Evolutionary conservation across 345 rosid genomes (phyloP).

Genomic region (Hypericum perforatum): DNA sequence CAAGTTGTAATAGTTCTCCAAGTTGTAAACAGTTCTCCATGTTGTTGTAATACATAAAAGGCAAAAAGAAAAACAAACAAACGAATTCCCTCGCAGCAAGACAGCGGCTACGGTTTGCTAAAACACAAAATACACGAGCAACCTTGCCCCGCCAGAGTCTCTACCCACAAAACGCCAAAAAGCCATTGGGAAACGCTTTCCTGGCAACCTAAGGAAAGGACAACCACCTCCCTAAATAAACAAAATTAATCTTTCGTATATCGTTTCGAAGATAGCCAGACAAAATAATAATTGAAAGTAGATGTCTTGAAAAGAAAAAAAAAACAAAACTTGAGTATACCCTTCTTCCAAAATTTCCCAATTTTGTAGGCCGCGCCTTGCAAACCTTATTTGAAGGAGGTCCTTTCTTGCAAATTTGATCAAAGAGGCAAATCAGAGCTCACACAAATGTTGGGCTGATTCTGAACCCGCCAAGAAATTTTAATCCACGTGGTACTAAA

Average conservation of each 20-base stretch:
- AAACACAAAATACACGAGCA: constrained; percentile 10
- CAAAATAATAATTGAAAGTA: too few relatives aligned
- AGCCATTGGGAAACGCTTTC: constrained; percentile 46
- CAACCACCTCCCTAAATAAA: constrained; percentile 9
- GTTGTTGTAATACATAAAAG: too few relatives aligned
- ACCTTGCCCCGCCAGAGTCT: constrained; percentile 14
- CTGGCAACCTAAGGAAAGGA: constrained; percentile 44
- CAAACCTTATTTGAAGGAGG: constrained; percentile 11
- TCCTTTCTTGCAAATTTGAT: constrained; percentile 18
- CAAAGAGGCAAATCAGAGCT: too few relatives aligned
- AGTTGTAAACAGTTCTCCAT: too few relatives aligned
- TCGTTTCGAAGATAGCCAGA: too few relatives aligned
- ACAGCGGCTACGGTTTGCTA: background rate
- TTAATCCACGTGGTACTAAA: too few relatives aligned
- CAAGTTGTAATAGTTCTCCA: too few relatives aligned
- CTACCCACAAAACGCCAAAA: constrained; percentile 23
- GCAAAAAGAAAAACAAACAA: too few relatives aligned
- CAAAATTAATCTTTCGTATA: too few relatives aligned
- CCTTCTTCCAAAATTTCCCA: constrained; percentile 17
- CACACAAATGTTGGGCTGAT: too few relatives aligned
- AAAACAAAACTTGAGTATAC: constrained; percentile 12
- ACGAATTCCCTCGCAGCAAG: background rate
- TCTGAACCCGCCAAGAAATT: too few relatives aligned
- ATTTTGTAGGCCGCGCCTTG: constrained; percentile 12
- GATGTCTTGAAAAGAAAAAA: too few relatives aligned